phyloP scores from a whole-genome alignment of 2,329 filamentous ascomycete species.

The Aureobasidium sp. region DNA sequence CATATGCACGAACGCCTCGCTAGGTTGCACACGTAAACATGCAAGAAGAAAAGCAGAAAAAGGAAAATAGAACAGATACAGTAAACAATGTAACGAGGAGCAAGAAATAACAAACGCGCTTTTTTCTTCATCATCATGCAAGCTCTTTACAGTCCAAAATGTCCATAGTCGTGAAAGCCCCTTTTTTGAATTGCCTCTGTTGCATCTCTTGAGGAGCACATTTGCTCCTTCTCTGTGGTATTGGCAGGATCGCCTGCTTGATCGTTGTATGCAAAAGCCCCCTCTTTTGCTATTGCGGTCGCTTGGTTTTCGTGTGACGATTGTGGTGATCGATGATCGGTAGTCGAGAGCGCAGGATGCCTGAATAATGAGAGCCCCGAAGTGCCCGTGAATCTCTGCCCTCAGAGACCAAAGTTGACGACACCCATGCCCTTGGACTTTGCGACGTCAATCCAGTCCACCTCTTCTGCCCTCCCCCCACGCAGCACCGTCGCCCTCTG shows the following conservation, averaged over 20 bases:
- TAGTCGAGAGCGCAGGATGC: not conserved
- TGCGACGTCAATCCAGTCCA: conserved; percentile 47
- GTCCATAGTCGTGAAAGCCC: not conserved
- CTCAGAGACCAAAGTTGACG: conserved; percentile 46
- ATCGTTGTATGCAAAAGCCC: not conserved
- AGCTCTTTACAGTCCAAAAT: not conserved
- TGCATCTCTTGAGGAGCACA: not conserved
- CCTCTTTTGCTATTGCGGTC: not conserved
- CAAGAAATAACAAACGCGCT: not conserved
- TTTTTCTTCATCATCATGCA: not conserved
- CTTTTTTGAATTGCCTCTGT: not conserved
- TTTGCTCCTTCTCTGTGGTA: not conserved
- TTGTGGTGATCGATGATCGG: not conserved
- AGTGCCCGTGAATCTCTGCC: not conserved
- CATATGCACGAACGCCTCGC: too few species aligned
- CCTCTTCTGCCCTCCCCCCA: conserved; percentile 36
- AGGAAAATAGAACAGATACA: not conserved
- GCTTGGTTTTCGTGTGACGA: not conserved
- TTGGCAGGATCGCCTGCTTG: not conserved
- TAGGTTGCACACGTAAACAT: not conserved
- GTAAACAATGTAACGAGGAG: not conserved
- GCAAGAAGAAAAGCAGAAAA: not conserved
- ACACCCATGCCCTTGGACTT: conserved; percentile 39
- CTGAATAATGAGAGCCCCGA: too few species aligned
- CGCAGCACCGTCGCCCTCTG: conserved; percentile 37